Percentiles rank a stretch among this genome's conserved stretches.
Evolutionary conservation across 2,329 filamentous ascomycete species (phyloP).

Genomic region (Apiospora aurea): DNA sequence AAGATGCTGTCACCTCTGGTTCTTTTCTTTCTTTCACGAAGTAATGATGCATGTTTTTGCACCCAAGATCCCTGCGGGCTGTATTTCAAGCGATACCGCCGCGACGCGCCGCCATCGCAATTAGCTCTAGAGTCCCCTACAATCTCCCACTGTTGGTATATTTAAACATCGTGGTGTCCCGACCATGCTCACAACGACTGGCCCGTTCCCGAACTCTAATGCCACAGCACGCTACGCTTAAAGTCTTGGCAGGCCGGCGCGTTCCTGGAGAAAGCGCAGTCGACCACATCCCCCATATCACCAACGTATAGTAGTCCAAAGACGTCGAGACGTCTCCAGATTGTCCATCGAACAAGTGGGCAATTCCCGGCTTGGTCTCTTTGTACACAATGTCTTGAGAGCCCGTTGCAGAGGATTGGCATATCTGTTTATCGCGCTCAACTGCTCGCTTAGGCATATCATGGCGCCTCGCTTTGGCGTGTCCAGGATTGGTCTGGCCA

Average conservation of each 20-base stretch:
- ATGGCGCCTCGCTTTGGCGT: slow-evolving; percentile 13
- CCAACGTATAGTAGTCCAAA: not conserved
- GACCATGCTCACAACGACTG: not conserved
- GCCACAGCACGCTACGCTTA: slow-evolving; percentile 1
- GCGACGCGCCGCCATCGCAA: not conserved
- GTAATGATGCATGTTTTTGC: not conserved
- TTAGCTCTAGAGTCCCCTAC: not conserved
- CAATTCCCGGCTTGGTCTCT: not conserved
- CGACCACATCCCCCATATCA: not conserved
- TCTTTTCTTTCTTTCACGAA: not conserved
- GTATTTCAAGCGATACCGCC: not conserved
- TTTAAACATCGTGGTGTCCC: not conserved
- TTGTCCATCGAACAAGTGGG: not conserved
- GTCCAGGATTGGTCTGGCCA: slow-evolving; percentile 10
- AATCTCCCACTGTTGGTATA: not conserved
- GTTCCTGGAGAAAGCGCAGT: not conserved
- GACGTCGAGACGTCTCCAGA: not conserved
- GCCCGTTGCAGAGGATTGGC: not conserved
- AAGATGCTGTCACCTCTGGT: not conserved
- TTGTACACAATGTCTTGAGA: not conserved
- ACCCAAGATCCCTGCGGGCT: not conserved
- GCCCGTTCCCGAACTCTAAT: not conserved
- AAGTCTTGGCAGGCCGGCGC: not conserved
- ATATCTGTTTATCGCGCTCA: not conserved
- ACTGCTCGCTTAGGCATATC: not conserved